A percentile compares a stretch with the other conserved stretches of the same genome.
Evolutionary conservation across 805 yeast genomes (phyloP).

Genomic region (Myxozyma neglecta): DNA sequence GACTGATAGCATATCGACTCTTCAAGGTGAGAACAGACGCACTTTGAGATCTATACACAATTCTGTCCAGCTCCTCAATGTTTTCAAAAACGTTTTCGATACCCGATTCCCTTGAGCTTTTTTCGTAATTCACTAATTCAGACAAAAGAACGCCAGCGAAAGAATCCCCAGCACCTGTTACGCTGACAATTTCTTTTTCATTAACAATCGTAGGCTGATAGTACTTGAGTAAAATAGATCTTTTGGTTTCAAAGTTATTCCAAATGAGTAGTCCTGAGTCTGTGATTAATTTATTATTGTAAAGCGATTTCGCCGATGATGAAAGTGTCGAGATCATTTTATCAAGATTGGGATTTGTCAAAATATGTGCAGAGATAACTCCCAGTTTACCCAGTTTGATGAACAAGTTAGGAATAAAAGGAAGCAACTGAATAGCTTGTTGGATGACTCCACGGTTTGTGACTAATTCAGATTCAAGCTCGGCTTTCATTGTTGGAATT

Average conservation of each 20-base stretch:
- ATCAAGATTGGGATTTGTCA: not conserved
- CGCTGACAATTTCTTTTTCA: conserved; percentile 50
- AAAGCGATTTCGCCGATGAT: not conserved
- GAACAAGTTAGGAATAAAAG: conserved; percentile 65
- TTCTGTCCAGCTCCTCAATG: not conserved
- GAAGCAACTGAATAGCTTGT: conserved; percentile 69
- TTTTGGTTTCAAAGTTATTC: conserved; percentile 22
- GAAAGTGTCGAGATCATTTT: not conserved
- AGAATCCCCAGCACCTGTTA: conserved; percentile 89
- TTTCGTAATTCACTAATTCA: conserved; percentile 36
- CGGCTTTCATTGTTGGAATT: conserved; percentile 32
- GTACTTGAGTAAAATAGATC: not conserved
- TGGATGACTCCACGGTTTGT: conserved; percentile 50
- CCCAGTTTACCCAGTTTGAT: conserved; percentile 72
- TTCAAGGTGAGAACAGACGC: conserved; percentile 28
- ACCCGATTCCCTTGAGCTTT: conserved; percentile 21
- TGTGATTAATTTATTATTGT: not conserved
- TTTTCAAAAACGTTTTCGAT: conserved; percentile 29
- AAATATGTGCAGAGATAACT: conserved; percentile 47
- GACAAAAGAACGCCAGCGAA: conserved; percentile 64
- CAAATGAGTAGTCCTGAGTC: conserved; percentile 28
- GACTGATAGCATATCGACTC: conserved; percentile 24
- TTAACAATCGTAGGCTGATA: conserved; percentile 2
- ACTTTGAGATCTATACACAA: conserved; percentile 21
- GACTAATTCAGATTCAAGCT: conserved; percentile 39